A percentile compares a stretch with the other conserved stretches of the same genome.
phyloP scores from a whole-genome alignment of 2,329 filamentous ascomycete species.

The Balansia obtecta region DNA sequence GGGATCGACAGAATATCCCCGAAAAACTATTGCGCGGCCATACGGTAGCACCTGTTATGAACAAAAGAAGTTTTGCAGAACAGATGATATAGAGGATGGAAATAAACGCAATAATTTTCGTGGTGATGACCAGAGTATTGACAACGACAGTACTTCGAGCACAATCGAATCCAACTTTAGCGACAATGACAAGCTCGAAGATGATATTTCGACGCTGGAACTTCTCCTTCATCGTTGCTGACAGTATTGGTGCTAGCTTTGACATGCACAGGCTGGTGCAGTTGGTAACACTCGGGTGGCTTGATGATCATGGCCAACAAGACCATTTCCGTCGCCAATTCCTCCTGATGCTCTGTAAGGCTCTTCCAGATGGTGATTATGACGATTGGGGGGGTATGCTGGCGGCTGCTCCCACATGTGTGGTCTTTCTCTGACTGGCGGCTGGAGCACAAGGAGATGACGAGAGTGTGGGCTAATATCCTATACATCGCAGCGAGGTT shows the following conservation, averaged over 20 bases:
- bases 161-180: neutral
- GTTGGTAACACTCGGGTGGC: constrained; percentile 15
- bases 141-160: constrained; percentile 6
- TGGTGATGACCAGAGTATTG: constrained; percentile 5
- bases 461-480: no score
- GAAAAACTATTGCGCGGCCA: constrained; percentile 8
- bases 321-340: no score
- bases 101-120: neutral
- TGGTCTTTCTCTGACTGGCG: no score
- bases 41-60: neutral
- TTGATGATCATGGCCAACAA: no score
- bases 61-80: neutral
- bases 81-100: neutral
- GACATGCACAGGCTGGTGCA: constrained; percentile 26
- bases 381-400: no score
- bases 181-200: constrained; percentile 12
- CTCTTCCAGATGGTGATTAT: no score
- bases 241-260: constrained; percentile 11
- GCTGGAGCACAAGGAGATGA: no score
- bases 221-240: constrained; percentile 18
- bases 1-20: neutral
- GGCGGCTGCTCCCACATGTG: no score
- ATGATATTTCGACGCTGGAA: constrained; percentile 18
- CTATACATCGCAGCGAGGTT: no score
- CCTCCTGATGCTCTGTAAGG: no score